Evolutionary conservation across 2,329 filamentous ascomycete species (phyloP).

Genomic region (Rhexocercosporidium sp.): DNA sequence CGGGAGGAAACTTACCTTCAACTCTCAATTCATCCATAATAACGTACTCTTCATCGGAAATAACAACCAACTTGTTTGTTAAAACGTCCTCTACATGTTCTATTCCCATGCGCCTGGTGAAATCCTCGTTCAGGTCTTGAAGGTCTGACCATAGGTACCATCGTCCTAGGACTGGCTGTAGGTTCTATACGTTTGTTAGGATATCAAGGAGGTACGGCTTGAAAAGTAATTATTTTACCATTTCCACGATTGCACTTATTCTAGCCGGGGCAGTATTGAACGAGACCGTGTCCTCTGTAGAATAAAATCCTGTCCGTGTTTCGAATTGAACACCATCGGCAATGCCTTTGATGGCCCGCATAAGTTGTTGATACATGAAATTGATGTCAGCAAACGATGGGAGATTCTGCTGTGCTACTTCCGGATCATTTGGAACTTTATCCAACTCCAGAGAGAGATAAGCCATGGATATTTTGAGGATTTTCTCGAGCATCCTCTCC

Average conservation of each 20-base stretch:
- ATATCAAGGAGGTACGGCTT: not conserved
- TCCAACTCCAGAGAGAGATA: not conserved
- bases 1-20: not conserved
- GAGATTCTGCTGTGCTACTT: not conserved
- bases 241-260: not conserved
- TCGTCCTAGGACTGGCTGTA: not conserved
- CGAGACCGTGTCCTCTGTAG: not conserved
- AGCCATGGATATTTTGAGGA: not conserved
- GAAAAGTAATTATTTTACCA: not conserved
- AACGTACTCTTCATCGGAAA: not conserved
- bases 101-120: not conserved
- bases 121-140: not conserved
- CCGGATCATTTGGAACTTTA: not conserved
- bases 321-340: not conserved
- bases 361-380: not conserved
- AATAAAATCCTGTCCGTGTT: not conserved
- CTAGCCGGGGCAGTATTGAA: not conserved
- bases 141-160: not conserved
- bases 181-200: not conserved
- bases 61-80: not conserved
- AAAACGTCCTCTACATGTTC: constrained; percentile 2
- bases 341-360: not conserved
- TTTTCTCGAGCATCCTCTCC: not conserved
- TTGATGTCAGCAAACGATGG: not conserved
- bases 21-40: not conserved